phyloP scores from a whole-genome alignment of 108 stramenopile species.

The Schizochytrium sp. region DNA sequence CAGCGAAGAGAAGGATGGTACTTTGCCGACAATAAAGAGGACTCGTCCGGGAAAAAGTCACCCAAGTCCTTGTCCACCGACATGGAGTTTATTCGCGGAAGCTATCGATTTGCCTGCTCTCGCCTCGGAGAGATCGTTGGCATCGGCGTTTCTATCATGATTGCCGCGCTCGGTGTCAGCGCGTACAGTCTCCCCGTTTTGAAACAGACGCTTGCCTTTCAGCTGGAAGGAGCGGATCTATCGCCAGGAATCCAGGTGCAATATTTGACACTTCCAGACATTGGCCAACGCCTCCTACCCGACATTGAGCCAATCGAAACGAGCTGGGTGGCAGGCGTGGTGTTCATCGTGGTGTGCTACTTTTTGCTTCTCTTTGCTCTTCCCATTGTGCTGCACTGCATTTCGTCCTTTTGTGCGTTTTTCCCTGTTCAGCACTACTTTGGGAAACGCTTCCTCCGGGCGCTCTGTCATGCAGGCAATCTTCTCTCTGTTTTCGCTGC shows the following conservation, averaged over 20 bases:
- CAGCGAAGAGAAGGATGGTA: not conserved
- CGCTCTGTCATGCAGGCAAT: not conserved
- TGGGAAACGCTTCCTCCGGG: not conserved
- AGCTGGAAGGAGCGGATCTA: not conserved
- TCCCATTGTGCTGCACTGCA: not conserved
- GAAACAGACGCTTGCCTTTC: not conserved
- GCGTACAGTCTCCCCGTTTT: not conserved
- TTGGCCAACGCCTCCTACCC: not conserved
- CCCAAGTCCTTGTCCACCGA: not conserved
- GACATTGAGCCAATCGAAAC: not conserved
- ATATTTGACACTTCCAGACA: not conserved
- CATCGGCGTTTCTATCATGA: not conserved
- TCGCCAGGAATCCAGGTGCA: not conserved
- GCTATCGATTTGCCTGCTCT: not conserved
- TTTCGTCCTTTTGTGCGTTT: not conserved
- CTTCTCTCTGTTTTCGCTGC: not conserved
- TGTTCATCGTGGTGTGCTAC: not conserved
- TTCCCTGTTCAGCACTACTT: not conserved
- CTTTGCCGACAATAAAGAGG: not conserved
- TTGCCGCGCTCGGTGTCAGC: not conserved
- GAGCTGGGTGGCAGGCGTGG: not conserved
- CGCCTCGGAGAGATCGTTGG: not conserved
- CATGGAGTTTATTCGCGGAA: slow-evolving; percentile 6
- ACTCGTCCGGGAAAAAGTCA: not conserved
- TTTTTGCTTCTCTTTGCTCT: not conserved